Evolutionary conservation across 1,284 basidiomycete genomes (phyloP).

Genomic region (Cryptococcus neoformans): DNA sequence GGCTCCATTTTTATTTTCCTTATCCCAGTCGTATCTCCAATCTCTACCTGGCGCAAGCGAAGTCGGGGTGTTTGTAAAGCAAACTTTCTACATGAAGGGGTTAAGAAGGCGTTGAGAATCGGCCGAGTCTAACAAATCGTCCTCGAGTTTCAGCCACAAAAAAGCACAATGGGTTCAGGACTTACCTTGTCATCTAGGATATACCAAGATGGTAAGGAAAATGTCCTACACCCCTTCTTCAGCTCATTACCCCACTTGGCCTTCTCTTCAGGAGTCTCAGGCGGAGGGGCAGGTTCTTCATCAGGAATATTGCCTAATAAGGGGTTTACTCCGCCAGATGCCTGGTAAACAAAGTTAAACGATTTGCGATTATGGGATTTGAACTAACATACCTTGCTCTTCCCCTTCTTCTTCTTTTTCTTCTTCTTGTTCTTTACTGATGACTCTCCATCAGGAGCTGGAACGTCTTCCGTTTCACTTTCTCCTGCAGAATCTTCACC

Average conservation of each 20-base stretch:
- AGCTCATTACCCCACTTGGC: conserved; percentile 25
- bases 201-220: conserved; percentile 17
- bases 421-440: conserved; percentile 18
- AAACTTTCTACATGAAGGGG: conserved; percentile 29
- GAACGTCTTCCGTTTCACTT: background rate
- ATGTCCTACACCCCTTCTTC: conserved; percentile 10
- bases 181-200: conserved; percentile 27
- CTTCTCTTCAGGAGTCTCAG: conserved; percentile 19
- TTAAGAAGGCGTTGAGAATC: conserved; percentile 22
- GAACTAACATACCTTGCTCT: conserved; percentile 9
- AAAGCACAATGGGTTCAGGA: background rate
- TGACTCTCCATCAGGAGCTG: background rate
- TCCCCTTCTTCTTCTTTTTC: conserved; percentile 19
- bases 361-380: too few relatives aligned
- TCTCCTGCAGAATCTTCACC: background rate
- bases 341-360: too few relatives aligned
- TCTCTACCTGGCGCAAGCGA: conserved; percentile 29
- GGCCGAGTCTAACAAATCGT: conserved; percentile 4
- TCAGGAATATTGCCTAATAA: conserved; percentile 23
- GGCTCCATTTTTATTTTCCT: conserved; percentile 46
- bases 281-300: conserved; percentile 8
- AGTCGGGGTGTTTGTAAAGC: conserved; percentile 33
- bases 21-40: conserved; percentile 33
- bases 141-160: background rate
- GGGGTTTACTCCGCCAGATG: background rate